These are phyloP conservation scores for Chalara sp. DNA, from an alignment of 2,329 filamentous ascomycete species.

Conservation along the genomic window DNA sequence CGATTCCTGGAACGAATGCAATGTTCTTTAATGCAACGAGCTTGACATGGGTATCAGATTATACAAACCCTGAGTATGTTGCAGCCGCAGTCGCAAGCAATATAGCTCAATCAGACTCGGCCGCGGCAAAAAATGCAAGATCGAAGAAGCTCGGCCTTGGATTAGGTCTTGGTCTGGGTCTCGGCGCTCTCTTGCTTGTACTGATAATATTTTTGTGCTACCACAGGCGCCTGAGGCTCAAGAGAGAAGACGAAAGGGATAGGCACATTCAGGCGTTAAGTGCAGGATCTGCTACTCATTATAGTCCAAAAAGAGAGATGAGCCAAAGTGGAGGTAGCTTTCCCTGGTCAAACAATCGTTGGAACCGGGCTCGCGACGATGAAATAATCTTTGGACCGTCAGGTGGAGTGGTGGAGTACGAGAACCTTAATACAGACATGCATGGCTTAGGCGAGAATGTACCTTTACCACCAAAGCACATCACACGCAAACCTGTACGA, in stretches of 20 bases:
- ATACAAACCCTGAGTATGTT: conserved; percentile 38
- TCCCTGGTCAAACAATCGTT: conserved; percentile 19
- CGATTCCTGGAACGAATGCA: conserved; percentile 23
- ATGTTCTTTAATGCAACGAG: conserved; percentile 58
- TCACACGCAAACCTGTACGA: conserved; percentile 31
- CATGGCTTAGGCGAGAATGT: conserved; percentile 13
- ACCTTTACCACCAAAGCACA: conserved; percentile 15
- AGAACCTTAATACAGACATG: conserved; percentile 16
- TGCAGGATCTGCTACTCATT: conserved; percentile 22
- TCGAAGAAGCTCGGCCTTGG: conserved; percentile 58
- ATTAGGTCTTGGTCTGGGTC: conserved; percentile 58
- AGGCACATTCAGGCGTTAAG: conserved; percentile 47
- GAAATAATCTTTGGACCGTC: conserved; percentile 5
- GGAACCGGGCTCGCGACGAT: conserved; percentile 12
- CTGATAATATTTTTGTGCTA: conserved; percentile 43
- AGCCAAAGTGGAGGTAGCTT: conserved; percentile 14
- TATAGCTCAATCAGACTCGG: conserved; percentile 20
- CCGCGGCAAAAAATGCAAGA: conserved; percentile 25
- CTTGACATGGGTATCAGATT: conserved; percentile 48
- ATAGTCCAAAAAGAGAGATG: conserved; percentile 15
- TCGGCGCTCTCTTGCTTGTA: conserved; percentile 42
- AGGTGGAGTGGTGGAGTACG: conserved; percentile 19
- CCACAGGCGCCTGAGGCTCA: conserved; percentile 36
- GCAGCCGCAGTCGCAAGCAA: conserved; percentile 12
- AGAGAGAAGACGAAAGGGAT: conserved; percentile 38